These are phyloP conservation scores for Castanea sativa DNA, from an alignment of 306 rosid genomes.

Conservation along the genomic window DNA sequence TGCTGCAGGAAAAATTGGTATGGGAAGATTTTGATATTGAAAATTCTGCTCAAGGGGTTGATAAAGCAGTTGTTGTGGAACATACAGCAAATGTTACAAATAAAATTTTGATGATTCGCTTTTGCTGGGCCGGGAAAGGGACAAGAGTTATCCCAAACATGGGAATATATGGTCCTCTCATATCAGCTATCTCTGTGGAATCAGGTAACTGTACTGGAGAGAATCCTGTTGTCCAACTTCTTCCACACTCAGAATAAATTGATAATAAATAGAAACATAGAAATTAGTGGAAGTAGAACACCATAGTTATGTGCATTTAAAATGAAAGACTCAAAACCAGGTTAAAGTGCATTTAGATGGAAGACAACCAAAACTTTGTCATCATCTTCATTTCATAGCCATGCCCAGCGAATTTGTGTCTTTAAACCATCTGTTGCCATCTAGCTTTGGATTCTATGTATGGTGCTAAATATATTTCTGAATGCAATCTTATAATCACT, in stretches of 20 bases:
- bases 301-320: background rate
- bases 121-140: conserved; percentile 73
- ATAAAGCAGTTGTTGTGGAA: conserved; percentile 30
- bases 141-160: conserved; percentile 35
- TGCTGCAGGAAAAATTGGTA: conserved; percentile 38
- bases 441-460: too few species aligned
- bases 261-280: background rate
- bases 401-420: too few species aligned
- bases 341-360: too few species aligned
- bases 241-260: background rate
- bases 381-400: too few species aligned
- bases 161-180: conserved; percentile 60
- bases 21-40: conserved; percentile 46
- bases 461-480: background rate
- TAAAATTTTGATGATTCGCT: conserved; percentile 40
- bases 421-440: too few species aligned
- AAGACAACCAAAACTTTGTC: too few species aligned
- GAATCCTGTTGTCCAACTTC: background rate
- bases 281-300: too few species aligned
- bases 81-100: conserved; percentile 32
- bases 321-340: too few species aligned
- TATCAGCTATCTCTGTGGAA: conserved; percentile 62
- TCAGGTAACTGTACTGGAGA: conserved; percentile 32
- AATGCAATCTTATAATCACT: background rate
- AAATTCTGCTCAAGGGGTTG: conserved; percentile 29